phyloP scores from a whole-genome alignment of 768 basidiomycete genomes.

The Leucocoprinus sp. region DNA sequence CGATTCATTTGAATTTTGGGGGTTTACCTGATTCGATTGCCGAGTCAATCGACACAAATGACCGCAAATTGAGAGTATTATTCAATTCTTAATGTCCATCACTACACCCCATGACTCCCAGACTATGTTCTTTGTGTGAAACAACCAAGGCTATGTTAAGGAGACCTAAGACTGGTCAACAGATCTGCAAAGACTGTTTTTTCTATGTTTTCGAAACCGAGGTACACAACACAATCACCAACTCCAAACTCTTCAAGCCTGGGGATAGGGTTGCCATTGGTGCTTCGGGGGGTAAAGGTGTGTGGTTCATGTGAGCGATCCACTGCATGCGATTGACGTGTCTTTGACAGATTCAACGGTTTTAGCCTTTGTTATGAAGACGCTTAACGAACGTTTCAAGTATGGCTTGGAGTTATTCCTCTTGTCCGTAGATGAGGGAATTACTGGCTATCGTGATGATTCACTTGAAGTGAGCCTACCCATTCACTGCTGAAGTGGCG shows the following conservation, averaged over 20 bases:
- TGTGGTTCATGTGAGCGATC: background rate
- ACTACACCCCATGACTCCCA: constrained; percentile 57
- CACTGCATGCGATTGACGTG: constrained; percentile 8
- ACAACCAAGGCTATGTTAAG: constrained; percentile 80
- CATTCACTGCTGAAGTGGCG: background rate
- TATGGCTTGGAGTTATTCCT: constrained; percentile 89
- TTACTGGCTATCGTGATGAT: constrained; percentile 96
- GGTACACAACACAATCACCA: constrained; percentile 90
- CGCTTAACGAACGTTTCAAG: constrained; percentile 86
- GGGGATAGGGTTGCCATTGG: constrained; percentile 96
- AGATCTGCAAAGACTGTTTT: constrained; percentile 94
- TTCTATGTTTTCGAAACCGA: constrained; percentile 98
- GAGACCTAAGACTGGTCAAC: constrained; percentile 94
- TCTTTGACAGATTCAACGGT: constrained; percentile 82
- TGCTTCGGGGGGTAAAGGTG: constrained; percentile 97
- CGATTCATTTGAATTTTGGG: background rate
- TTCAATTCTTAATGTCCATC: background rate
- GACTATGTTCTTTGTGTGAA: constrained; percentile 69
- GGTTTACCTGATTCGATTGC: constrained; percentile 9
- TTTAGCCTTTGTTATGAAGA: constrained; percentile 94
- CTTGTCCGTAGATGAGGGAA: constrained; percentile 97
- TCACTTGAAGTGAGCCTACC: constrained; percentile 83
- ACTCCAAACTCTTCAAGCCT: constrained; percentile 73
- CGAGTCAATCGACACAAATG: constrained; percentile 4
- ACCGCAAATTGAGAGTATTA: background rate